Base-by-base conservation (phyloP, 148 eudicot species). In the Dianthus caryophyllus region DNA sequence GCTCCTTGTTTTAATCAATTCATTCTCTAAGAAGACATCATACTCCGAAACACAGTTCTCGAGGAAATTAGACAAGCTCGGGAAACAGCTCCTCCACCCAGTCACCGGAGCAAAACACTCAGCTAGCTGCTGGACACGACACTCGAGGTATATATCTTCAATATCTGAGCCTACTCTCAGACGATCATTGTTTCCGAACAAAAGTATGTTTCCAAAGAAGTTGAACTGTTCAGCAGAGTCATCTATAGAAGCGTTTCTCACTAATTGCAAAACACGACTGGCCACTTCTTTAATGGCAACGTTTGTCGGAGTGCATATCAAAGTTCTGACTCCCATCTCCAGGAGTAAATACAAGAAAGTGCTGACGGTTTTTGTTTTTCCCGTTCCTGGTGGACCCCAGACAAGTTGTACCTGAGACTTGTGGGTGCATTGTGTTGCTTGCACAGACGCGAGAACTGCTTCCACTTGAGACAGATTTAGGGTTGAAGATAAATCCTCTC, bases 351-450 rank as follows among this genome's bases (percentile, higher is more conserved):
- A 80, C 6, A 83, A 70, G 55, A 83, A 48, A 43, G 81, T 58
- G 63, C 80, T 76, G 20, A 83, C 53, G 1, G 80, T 80, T 52
- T 61, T 75, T 0, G 84, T 80, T 60, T 83, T 83, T 20, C 84
- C 87, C 0, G 87, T 83, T 15, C 84, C 87, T 5, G 87, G 84
- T 38, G 84, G 82, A 31, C 87, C 87, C 81, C 80, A 78, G 39
- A 83, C 65, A 65, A 78, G 78, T 30, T 68, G 75, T 17, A 73
- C 51, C 12, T 20, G 67, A 54, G 80, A 60, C 52, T 73, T 66
- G 52, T 83, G 80, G 24, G 61, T 0, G 50, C 87, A 83, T 55
- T 75, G 44, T 44, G 62, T 41, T 52, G 61, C 72, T 30, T 8
- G 24, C 20, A 80, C 31, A 25, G 72, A 69, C 20, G 82, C 63